phyloP scores from a whole-genome alignment of 2,329 filamentous ascomycete genomes.

The Clonostachys chloroleuca region DNA sequence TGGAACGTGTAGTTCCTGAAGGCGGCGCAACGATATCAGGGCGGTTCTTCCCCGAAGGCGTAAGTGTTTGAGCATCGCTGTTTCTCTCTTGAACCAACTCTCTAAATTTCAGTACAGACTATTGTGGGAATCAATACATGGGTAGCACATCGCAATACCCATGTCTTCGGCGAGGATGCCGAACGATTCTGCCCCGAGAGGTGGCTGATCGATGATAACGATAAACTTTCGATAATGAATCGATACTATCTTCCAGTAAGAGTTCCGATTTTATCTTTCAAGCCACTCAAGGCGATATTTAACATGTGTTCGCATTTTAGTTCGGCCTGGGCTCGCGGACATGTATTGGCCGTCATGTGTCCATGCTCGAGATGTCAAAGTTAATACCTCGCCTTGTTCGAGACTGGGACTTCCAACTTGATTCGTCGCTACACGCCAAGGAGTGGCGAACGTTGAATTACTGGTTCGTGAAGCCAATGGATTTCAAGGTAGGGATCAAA shows the following conservation, averaged over 20 bases:
- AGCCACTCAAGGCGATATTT: not conserved
- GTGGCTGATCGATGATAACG: slow-evolving; percentile 24
- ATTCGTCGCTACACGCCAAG: not conserved
- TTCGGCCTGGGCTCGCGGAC: slow-evolving; percentile 35
- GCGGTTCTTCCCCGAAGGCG: slow-evolving; percentile 18
- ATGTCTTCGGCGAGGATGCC: slow-evolving; percentile 23
- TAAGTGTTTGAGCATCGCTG: slow-evolving; percentile 4
- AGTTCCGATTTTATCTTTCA: not conserved
- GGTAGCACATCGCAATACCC: slow-evolving; percentile 23
- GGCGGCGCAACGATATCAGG: slow-evolving; percentile 34
- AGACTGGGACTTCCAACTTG: slow-evolving; percentile 23
- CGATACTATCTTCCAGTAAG: slow-evolving; percentile 19
- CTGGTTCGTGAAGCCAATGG: slow-evolving; percentile 1
- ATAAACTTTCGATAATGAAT: slow-evolving; percentile 16
- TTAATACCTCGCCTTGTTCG: slow-evolving; percentile 29
- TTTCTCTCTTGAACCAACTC: not conserved
- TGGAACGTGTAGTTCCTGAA: slow-evolving; percentile 41
- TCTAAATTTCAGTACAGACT: slow-evolving; percentile 7
- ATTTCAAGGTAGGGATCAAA: not conserved
- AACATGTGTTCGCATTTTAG: slow-evolving; percentile 7
- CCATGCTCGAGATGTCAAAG: slow-evolving; percentile 36
- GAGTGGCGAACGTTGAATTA: not conserved
- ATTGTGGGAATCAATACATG: slow-evolving; percentile 28
- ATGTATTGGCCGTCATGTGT: slow-evolving; percentile 37
- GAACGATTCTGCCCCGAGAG: slow-evolving; percentile 31